These are phyloP conservation scores for Leccinum subrobustum DNA, from an alignment of 1,284 basidiomycete species.

Conservation along the genomic window DNA sequence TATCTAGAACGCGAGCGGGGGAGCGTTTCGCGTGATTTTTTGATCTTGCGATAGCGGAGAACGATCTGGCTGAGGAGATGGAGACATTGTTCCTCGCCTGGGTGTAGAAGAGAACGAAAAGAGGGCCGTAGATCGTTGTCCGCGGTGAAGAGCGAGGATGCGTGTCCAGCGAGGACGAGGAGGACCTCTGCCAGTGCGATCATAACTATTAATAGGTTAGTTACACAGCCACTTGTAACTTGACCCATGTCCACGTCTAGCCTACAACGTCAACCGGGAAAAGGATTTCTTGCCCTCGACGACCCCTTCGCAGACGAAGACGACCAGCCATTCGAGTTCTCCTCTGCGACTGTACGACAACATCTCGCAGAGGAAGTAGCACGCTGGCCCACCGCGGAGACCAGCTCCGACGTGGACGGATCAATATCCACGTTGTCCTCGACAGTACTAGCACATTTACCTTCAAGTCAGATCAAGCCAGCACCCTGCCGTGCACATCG, in stretches of 20 bases:
- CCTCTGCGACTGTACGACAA: constrained; percentile 52
- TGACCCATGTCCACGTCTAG: constrained; percentile 14
- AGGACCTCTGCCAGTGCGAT: constrained; percentile 73
- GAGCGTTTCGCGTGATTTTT: constrained; percentile 49
- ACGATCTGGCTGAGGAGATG: constrained; percentile 74
- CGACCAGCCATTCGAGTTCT: constrained; percentile 49
- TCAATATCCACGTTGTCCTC: constrained; percentile 60
- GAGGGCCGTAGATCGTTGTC: constrained; percentile 61
- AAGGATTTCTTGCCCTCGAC: constrained; percentile 50
- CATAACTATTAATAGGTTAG: background rate
- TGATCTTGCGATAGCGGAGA: constrained; percentile 68
- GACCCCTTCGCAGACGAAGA: constrained; percentile 68
- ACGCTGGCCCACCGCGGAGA: constrained; percentile 22
- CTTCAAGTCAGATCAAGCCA: background rate
- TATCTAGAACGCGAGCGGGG: constrained; percentile 70
- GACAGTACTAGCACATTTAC: constrained; percentile 23
- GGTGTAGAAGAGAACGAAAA: constrained; percentile 74
- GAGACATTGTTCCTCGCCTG: constrained; percentile 80
- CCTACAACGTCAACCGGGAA: constrained; percentile 29
- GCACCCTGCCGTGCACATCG: constrained; percentile 44
- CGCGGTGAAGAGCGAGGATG: constrained; percentile 73
- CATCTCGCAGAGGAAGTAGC: constrained; percentile 52
- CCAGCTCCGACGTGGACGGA: constrained; percentile 35
- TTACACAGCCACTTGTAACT: background rate
- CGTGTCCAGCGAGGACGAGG: constrained; percentile 79